A percentile compares a stretch with the other conserved stretches of the same genome.
These are phyloP conservation scores for Pyrus betulifolia DNA, from an alignment of 306 rosid species.

Conservation along the genomic window DNA sequence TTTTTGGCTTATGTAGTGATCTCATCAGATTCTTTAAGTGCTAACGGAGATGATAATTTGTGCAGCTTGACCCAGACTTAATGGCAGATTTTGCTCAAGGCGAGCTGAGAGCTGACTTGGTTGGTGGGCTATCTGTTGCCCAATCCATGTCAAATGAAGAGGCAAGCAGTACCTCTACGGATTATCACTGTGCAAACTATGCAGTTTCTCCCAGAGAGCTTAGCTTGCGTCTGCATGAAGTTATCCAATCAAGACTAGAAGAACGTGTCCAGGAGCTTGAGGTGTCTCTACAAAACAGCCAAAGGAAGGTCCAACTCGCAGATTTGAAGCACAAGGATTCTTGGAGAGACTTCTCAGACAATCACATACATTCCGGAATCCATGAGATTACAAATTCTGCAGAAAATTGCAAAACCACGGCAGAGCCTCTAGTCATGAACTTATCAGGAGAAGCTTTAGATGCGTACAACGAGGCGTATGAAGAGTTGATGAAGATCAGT, in stretches of 20 bases:
- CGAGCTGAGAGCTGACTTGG: slow-evolving; percentile 44
- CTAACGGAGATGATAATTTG: slow-evolving; percentile 18
- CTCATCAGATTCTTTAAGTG: neutral
- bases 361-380: slow-evolving; percentile 16
- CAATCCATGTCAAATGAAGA: slow-evolving; percentile 27
- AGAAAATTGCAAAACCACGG: slow-evolving; percentile 12
- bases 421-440: slow-evolving; percentile 43
- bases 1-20: neutral
- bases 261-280: slow-evolving; percentile 71
- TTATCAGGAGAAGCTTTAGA: slow-evolving; percentile 52
- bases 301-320: slow-evolving; percentile 25
- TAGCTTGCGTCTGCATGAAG: slow-evolving; percentile 59
- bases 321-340: slow-evolving; percentile 32
- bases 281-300: slow-evolving; percentile 55
- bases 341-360: slow-evolving; percentile 15
- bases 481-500: slow-evolving; percentile 39
- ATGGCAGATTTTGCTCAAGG: slow-evolving; percentile 54
- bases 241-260: slow-evolving; percentile 65
- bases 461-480: slow-evolving; percentile 49
- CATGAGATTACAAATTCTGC: slow-evolving; percentile 23
- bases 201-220: slow-evolving; percentile 73
- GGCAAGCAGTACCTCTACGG: slow-evolving; percentile 20
- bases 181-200: slow-evolving; percentile 40
- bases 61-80: slow-evolving; percentile 67
- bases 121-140: slow-evolving; percentile 9